A percentile compares a stretch with the other conserved stretches of the same genome.
Evolutionary conservation across 768 basidiomycete species (phyloP).

Genomic region (Neoboletus brunneissimus): DNA sequence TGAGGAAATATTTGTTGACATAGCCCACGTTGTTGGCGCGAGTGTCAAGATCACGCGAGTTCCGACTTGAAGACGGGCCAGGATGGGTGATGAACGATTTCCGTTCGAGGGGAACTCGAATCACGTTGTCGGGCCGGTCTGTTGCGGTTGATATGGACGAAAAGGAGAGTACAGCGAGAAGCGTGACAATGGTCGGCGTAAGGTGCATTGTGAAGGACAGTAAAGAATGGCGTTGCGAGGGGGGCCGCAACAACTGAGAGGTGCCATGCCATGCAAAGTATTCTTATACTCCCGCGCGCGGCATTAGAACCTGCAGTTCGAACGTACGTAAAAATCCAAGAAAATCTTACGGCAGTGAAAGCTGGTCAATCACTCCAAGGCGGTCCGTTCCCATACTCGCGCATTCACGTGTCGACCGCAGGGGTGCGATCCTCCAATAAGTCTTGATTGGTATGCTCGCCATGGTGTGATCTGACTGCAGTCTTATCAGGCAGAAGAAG

Average conservation of each 20-base stretch:
- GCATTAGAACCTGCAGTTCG: neutral
- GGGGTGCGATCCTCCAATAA: neutral
- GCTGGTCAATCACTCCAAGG: too few relatives aligned
- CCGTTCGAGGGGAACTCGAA: slow-evolving; percentile 26
- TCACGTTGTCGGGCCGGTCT: neutral
- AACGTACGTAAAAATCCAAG: slow-evolving; percentile 6
- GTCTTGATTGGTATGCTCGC: neutral
- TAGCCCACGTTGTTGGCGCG: neutral
- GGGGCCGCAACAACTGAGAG: neutral
- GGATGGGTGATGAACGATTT: slow-evolving; percentile 10
- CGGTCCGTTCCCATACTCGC: neutral
- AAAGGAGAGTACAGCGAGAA: slow-evolving; percentile 20
- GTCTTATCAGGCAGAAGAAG: slow-evolving; percentile 2
- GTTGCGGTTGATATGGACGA: slow-evolving; percentile 5
- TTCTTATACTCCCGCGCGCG: neutral
- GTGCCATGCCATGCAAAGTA: neutral
- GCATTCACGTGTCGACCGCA: neutral
- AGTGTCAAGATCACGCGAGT: neutral
- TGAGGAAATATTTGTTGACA: slow-evolving; percentile 13
- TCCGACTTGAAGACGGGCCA: neutral
- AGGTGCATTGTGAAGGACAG: slow-evolving; percentile 20
- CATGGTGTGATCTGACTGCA: neutral
- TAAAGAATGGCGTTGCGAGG: neutral
- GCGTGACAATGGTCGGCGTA: slow-evolving; percentile 3
- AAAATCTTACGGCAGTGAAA: neutral